Percentiles rank a stretch among this genome's conserved stretches.
Conservation (phyloP, 2,329 filamentous ascomycete species). For the Macrophomina phaseolina region DNA sequence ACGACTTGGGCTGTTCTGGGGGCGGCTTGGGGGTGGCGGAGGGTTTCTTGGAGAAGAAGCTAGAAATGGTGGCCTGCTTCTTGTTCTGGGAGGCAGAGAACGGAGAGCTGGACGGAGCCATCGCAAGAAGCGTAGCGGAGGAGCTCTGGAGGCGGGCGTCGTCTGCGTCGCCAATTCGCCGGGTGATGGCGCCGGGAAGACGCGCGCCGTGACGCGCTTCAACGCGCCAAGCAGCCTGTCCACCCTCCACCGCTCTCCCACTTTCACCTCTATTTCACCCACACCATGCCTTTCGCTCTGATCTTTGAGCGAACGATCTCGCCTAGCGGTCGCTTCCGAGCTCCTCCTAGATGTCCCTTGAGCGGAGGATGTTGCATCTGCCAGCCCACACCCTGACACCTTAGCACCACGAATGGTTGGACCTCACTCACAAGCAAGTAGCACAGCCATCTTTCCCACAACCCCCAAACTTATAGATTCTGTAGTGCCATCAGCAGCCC, state of each 20-base stretch:
- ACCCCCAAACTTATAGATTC: no score
- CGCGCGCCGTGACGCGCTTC: background rate
- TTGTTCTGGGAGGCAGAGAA: constrained; percentile 54
- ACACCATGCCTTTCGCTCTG: no score
- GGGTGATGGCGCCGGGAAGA: constrained; percentile 11
- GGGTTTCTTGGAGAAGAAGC: constrained; percentile 70
- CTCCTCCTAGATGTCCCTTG: no score
- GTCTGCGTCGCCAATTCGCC: constrained; percentile 1
- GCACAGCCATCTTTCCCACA: no score
- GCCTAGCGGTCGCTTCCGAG: no score
- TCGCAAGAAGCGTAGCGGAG: constrained; percentile 31
- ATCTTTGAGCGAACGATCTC: no score
- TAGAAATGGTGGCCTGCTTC: constrained; percentile 83
- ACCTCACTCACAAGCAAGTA: no score
- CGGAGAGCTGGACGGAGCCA: constrained; percentile 45
- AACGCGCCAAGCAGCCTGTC: no score
- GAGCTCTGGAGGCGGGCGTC: constrained; percentile 6
- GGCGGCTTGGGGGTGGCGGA: constrained; percentile 38
- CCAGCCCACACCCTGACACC: no score
- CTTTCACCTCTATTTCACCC: background rate
- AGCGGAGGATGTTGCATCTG: no score
- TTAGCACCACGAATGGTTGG: no score
- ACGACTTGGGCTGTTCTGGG: background rate
- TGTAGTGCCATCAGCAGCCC: no score
- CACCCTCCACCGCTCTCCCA: background rate